These are phyloP conservation scores for Boletus pseudo-olivaceus DNA, from an alignment of 768 basidiomycete species.

Conservation along the genomic window DNA sequence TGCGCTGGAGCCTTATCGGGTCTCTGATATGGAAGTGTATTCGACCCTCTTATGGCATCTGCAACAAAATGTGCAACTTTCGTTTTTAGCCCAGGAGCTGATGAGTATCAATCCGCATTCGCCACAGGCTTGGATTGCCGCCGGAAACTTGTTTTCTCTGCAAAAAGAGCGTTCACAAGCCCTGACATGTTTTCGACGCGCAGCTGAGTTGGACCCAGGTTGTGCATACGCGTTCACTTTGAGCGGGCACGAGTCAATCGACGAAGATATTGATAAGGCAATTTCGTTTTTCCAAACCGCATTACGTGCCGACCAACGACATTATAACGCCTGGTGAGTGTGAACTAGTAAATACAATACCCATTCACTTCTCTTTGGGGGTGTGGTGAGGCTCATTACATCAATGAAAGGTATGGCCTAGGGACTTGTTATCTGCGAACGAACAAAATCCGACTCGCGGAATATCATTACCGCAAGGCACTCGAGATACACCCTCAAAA, in stretches of 20 bases:
- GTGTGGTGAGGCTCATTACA: slow-evolving; percentile 22
- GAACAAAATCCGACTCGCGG: slow-evolving; percentile 89
- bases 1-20: slow-evolving; percentile 81
- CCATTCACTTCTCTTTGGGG: not conserved
- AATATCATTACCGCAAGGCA: slow-evolving; percentile 95
- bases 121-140: slow-evolving; percentile 91
- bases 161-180: slow-evolving; percentile 94
- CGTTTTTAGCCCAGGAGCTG: slow-evolving; percentile 90
- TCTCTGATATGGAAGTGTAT: slow-evolving; percentile 94
- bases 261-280: slow-evolving; percentile 92
- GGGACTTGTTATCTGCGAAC: slow-evolving; percentile 94
- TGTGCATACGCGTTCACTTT: slow-evolving; percentile 96
- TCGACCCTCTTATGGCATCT: slow-evolving; percentile 97
- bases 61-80: slow-evolving; percentile 77
- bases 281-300: slow-evolving; percentile 90
- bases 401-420: slow-evolving; percentile 84
- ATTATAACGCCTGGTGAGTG: slow-evolving; percentile 97
- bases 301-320: slow-evolving; percentile 84
- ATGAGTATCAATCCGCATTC: slow-evolving; percentile 80
- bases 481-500: slow-evolving; percentile 91
- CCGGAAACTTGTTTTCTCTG: slow-evolving; percentile 93
- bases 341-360: not conserved
- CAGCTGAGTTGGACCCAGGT: slow-evolving; percentile 80
- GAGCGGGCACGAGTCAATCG: slow-evolving; percentile 94
- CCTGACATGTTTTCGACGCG: slow-evolving; percentile 89